phyloP scores from a whole-genome alignment of 2,329 filamentous ascomycete genomes.

The Diaporthe ilicicola region DNA sequence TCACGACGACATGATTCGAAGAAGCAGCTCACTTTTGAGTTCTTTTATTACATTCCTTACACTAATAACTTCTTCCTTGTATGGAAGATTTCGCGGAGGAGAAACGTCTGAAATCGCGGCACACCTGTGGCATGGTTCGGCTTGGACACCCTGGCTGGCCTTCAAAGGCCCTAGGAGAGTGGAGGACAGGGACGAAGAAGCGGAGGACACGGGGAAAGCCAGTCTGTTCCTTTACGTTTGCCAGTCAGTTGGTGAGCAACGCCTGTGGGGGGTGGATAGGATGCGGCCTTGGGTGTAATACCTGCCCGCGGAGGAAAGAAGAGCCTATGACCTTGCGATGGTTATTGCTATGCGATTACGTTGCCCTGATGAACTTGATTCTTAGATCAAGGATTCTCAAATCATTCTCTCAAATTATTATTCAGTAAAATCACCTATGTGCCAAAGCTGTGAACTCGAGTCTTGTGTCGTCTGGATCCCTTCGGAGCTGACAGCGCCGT shows the following conservation, averaged over 20 bases:
- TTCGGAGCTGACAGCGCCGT: background rate
- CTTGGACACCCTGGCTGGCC: too few species aligned
- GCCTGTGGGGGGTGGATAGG: background rate
- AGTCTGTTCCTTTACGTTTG: too few species aligned
- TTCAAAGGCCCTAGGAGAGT: too few species aligned
- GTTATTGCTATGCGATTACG: background rate
- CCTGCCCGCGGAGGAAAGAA: background rate
- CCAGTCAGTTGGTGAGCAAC: too few species aligned
- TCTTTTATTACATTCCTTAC: constrained; percentile 12
- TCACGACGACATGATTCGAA: constrained; percentile 10
- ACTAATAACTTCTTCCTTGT: background rate
- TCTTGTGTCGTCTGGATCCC: background rate
- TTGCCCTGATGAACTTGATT: constrained; percentile 4
- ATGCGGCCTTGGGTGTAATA: background rate
- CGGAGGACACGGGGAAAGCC: too few species aligned
- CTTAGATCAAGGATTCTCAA: background rate
- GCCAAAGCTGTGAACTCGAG: background rate
- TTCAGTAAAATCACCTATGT: background rate
- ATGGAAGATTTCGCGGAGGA: background rate
- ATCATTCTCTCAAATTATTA: constrained; percentile 5
- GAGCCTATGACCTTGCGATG: constrained; percentile 1
- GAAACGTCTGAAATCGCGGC: background rate
- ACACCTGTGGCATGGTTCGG: background rate
- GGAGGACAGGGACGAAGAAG: too few species aligned
- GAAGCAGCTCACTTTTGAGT: background rate